Evolutionary conservation across 371 early-diverging fungal genomes (phyloP), one percentile per base, ranked within the genome.

Genomic region (Ordospora pajunii): DNA sequence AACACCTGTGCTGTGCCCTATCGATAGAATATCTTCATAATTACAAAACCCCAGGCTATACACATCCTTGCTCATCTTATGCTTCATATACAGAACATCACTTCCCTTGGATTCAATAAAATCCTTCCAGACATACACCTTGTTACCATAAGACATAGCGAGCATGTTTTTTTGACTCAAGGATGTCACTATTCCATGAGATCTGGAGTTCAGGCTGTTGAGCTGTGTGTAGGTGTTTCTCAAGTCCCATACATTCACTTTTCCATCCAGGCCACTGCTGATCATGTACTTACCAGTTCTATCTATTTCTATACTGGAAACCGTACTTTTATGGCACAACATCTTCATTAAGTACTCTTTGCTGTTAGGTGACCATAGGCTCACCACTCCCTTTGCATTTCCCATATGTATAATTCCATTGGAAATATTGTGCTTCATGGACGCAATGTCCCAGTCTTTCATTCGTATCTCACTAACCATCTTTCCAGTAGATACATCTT

Each of bases 1-100:
- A 17, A 96, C 82, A 12, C 96, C 96, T 23, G 87, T 82, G 25
- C 82, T 77, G 84, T 92, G 92, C n/a, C 93, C 95, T 67, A 90
- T 78, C 9, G 92, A 93, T 12, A 98, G 88, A 10, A 94, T 90
- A 88, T 98, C 99, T 83, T 97, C 97, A 87, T 88, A 94, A 12
- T 96, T 96, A 54, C 90, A 91, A 84, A 95, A 97, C 40, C 80
- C 68, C 6, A 94, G 53, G 66, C 87, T 86, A 14, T 82, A 71
- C 8, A 93, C 83, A 1, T 83, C 49, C 0, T 86, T 85, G 3
- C 87, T 83, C 11, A 88, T 87, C 19, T 90, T 78, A 83, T 93
- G 93, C 58, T 86, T 86, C 90, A 95, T 90, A 83, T 94, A 93
- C n/a, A 93, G 91, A 45, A 88, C 87, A 23, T 86, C 77, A 70